Evolutionary conservation across 257 asterid genomes (phyloP).

Genomic region (Lantana camara): DNA sequence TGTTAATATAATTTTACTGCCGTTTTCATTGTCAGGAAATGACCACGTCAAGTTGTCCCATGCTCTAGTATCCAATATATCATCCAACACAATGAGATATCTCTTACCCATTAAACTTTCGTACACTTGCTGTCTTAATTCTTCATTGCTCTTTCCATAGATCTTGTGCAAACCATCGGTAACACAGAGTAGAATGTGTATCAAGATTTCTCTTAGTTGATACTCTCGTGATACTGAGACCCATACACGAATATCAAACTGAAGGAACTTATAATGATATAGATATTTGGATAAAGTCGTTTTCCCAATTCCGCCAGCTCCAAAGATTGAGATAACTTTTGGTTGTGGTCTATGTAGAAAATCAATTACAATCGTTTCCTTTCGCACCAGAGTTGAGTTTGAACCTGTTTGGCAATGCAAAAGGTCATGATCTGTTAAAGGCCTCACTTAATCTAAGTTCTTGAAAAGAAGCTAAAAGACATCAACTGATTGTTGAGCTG

Average conservation of each 20-base stretch:
- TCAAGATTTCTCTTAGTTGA: constrained; percentile 13
- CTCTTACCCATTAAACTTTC: constrained; percentile 23
- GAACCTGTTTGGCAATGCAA: constrained; percentile 10
- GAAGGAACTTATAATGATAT: constrained; percentile 1
- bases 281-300: background rate
- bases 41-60: constrained; percentile 27
- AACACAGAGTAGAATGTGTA: constrained; percentile 10
- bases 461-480: background rate
- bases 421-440: background rate
- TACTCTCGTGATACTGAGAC: background rate
- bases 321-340: constrained; percentile 1
- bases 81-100: constrained; percentile 34
- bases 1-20: constrained; percentile 32
- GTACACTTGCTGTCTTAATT: constrained; percentile 14
- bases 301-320: constrained; percentile 25
- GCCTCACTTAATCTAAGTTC: background rate
- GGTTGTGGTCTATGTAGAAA: background rate
- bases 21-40: constrained; percentile 27
- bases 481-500: background rate
- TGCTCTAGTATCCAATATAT: constrained; percentile 31
- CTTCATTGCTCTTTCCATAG: too few relatives aligned
- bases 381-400: background rate
- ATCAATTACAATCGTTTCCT: background rate
- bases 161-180: background rate
- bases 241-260: constrained; percentile 18